Evolutionary conservation across 2,329 filamentous ascomycete species (phyloP).

Genomic region (Venturia effusa): DNA sequence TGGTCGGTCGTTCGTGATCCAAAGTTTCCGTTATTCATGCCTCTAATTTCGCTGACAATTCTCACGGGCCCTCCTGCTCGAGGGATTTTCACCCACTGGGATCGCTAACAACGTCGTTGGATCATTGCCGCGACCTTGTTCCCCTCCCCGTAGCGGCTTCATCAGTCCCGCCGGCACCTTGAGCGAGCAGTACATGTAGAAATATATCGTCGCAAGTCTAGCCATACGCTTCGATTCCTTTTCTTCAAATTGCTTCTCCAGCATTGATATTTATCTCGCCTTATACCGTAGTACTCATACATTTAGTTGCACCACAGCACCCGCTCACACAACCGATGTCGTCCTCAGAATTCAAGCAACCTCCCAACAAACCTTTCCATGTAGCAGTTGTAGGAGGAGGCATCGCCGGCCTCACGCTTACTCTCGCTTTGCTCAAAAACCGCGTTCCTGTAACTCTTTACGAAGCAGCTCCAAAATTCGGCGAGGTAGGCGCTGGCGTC

Average conservation of each 20-base stretch:
- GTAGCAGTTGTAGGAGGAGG: constrained; percentile 50
- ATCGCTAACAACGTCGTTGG: not conserved
- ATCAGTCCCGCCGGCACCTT: not conserved
- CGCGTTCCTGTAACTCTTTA: constrained; percentile 41
- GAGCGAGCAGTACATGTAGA: not conserved
- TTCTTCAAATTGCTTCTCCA: too few species aligned
- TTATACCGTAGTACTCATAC: too few species aligned
- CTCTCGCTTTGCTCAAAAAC: constrained; percentile 39
- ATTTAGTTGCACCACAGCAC: not conserved
- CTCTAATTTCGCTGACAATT: not conserved
- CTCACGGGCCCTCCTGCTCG: not conserved
- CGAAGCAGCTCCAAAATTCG: constrained; percentile 43
- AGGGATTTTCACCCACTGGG: not conserved
- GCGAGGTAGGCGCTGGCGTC: constrained; percentile 49
- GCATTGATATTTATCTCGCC: too few species aligned
- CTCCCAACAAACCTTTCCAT: constrained; percentile 16
- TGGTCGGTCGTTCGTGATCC: too few species aligned
- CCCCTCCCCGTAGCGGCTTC: not conserved
- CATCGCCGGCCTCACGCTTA: constrained; percentile 45
- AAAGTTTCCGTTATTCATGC: too few species aligned
- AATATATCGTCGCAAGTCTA: not conserved
- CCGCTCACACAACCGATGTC: not conserved
- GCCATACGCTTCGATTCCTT: too few species aligned
- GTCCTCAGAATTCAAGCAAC: not conserved
- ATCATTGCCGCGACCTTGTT: not conserved